Conservation (phyloP, 2,329 filamentous ascomycete genomes). For the Chaetomium sp. region DNA sequence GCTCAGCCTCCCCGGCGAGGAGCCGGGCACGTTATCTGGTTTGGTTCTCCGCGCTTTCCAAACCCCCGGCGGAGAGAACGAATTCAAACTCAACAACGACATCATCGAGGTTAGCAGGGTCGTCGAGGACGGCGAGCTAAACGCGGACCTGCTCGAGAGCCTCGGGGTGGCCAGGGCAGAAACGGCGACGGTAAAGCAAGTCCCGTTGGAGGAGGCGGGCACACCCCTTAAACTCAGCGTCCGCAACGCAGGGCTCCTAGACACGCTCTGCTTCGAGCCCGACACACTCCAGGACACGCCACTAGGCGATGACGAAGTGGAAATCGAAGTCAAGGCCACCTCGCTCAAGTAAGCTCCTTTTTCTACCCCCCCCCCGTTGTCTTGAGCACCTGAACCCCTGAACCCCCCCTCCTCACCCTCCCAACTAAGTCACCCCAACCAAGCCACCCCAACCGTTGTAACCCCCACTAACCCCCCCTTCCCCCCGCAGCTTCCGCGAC, state of each 20-base stretch:
- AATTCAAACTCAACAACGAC: background rate
- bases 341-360: background rate
- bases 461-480: too few species aligned
- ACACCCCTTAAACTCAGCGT: background rate
- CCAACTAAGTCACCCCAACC: background rate
- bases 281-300: background rate
- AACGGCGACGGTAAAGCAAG: background rate
- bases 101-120: background rate
- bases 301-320: slow-evolving; percentile 1
- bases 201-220: background rate
- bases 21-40: background rate
- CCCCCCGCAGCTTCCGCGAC: slow-evolving; percentile 8
- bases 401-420: too few species aligned
- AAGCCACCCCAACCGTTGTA: too few species aligned
- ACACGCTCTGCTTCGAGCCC: slow-evolving; percentile 1
- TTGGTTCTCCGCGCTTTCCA: background rate
- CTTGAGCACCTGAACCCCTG: background rate
- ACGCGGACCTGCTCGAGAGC: background rate
- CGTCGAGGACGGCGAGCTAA: background rate
- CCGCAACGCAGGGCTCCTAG: background rate
- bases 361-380: background rate
- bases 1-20: background rate
- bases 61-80: background rate
- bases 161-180: background rate
- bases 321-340: background rate